These are phyloP conservation scores for Naganishia vaughanmartiniae DNA, from an alignment of 768 basidiomycete genomes.

Conservation along the genomic window DNA sequence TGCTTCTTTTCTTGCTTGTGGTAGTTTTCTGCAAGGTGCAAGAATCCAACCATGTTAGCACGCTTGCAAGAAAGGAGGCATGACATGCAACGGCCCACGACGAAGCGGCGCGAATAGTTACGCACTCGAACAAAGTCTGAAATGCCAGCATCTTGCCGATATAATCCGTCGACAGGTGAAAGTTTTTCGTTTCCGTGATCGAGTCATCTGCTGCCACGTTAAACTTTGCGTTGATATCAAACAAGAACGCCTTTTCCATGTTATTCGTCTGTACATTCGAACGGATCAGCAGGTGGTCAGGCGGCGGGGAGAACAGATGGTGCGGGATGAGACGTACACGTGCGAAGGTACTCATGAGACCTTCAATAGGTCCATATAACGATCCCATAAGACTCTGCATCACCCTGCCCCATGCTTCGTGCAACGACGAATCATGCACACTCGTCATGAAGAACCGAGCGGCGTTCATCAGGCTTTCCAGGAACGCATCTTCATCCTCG, in stretches of 20 bases:
- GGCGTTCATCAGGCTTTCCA: constrained; percentile 50
- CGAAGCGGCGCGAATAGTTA: neutral
- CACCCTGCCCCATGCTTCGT: constrained; percentile 87
- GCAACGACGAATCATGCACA: constrained; percentile 85
- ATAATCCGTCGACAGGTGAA: constrained; percentile 87
- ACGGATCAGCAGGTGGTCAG: neutral
- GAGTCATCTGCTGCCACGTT: constrained; percentile 93
- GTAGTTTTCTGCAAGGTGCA: constrained; percentile 16
- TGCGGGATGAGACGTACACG: constrained; percentile 40
- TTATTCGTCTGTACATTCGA: constrained; percentile 67
- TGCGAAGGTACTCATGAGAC: constrained; percentile 65
- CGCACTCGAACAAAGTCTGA: constrained; percentile 77
- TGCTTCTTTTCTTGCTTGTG: constrained; percentile 23
- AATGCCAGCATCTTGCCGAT: constrained; percentile 82
- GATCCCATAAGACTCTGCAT: constrained; percentile 76
- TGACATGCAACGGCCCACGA: too few relatives aligned
- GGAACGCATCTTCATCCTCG: constrained; percentile 62
- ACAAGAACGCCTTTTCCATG: constrained; percentile 89
- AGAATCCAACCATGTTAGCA: constrained; percentile 12
- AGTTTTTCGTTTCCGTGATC: constrained; percentile 81
- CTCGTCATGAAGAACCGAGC: constrained; percentile 87
- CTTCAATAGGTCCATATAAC: constrained; percentile 79
- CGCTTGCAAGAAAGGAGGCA: neutral
- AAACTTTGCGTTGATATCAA: constrained; percentile 76
- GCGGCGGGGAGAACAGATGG: neutral